Percentiles rank a stretch among this genome's conserved stretches.
These are phyloP conservation scores for Berberis thunbergii DNA, from an alignment of 164 flowering plant genomes.

Conservation along the genomic window DNA sequence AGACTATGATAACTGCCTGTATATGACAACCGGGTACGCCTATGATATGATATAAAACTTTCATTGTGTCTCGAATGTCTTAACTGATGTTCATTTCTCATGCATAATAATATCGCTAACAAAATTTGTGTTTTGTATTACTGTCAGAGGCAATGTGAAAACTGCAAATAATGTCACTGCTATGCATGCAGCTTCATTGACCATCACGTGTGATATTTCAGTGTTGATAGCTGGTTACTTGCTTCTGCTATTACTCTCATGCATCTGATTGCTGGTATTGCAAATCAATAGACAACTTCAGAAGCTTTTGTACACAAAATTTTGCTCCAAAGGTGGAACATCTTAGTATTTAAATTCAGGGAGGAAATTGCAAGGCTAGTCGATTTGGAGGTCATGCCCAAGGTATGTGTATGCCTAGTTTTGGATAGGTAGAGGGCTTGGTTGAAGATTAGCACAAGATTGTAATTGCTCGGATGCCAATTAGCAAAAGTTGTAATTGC, in stretches of 20 bases:
- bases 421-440: too few relatives aligned
- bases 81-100: not conserved
- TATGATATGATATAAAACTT: not conserved
- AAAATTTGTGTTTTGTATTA: too few relatives aligned
- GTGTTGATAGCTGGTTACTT: slow-evolving; percentile 16
- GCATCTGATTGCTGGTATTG: slow-evolving; percentile 6
- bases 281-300: not conserved
- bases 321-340: too few relatives aligned
- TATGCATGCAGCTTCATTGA: slow-evolving; percentile 22
- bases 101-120: too few relatives aligned
- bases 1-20: slow-evolving; percentile 92
- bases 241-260: slow-evolving; percentile 14
- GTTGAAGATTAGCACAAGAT: too few relatives aligned
- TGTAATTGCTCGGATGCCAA: too few relatives aligned
- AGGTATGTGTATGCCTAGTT: too few relatives aligned
- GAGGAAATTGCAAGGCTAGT: too few relatives aligned
- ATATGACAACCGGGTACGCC: slow-evolving; percentile 64
- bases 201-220: slow-evolving; percentile 5
- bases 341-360: too few relatives aligned
- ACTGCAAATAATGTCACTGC: slow-evolving; percentile 39
- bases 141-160: slow-evolving; percentile 37
- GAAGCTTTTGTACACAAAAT: not conserved
- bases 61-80: not conserved
- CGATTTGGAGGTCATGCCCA: too few relatives aligned
- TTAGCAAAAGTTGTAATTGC: too few relatives aligned